Percentiles rank a stretch among this genome's conserved stretches.
Conservation (phyloP, 2,329 filamentous ascomycete genomes). For the Simplicillium aogashimaense region DNA sequence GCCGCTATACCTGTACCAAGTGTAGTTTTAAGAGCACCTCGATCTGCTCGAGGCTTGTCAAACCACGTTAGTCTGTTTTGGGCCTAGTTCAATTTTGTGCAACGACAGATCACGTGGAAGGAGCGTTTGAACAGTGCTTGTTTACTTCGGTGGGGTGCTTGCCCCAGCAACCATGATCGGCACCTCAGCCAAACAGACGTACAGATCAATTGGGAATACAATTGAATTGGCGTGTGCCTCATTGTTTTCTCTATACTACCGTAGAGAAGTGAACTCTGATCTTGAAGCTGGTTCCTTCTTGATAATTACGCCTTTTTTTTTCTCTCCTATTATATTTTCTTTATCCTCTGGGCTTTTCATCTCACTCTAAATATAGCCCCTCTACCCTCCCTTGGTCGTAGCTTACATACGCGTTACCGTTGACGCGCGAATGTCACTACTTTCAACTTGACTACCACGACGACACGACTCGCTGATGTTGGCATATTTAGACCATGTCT, state of each 20-base stretch:
- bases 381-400: neutral
- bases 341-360: slow-evolving; percentile 1
- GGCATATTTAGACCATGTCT: slow-evolving; percentile 18
- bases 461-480: slow-evolving; percentile 16
- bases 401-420: slow-evolving; percentile 9
- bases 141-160: slow-evolving; percentile 16
- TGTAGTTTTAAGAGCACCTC: too few species aligned
- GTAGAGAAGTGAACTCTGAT: too few species aligned
- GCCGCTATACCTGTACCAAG: too few species aligned
- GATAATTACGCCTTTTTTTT: slow-evolving; percentile 7
- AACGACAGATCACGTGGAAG: slow-evolving; percentile 11
- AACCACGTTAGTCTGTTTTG: neutral
- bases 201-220: too few species aligned
- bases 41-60: too few species aligned
- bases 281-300: too few species aligned
- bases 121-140: slow-evolving; percentile 6
- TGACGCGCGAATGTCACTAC: slow-evolving; percentile 12
- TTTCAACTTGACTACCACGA: slow-evolving; percentile 8
- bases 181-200: neutral
- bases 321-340: slow-evolving; percentile 3
- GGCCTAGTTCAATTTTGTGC: neutral
- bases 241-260: slow-evolving; percentile 9
- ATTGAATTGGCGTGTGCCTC: too few species aligned
- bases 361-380: too few species aligned
- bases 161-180: slow-evolving; percentile 16